A percentile compares a stretch with the other conserved stretches of the same genome.
Evolutionary conservation across 371 early-diverging fungal genomes (phyloP).

Genomic region (Gilbertella persicaria): DNA sequence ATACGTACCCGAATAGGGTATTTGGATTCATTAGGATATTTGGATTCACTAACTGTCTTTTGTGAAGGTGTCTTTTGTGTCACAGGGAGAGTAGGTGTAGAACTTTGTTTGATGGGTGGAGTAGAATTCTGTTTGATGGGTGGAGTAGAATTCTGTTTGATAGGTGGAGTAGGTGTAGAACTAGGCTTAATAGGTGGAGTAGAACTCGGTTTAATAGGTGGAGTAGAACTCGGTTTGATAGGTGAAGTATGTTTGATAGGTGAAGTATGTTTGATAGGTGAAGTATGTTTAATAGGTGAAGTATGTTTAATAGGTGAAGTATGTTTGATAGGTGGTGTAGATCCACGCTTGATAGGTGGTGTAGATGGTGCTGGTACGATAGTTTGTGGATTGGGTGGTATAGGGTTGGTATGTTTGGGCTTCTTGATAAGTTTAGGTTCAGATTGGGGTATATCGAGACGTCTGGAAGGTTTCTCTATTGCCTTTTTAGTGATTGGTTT

Average conservation of each 20-base stretch:
- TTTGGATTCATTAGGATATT: constrained; percentile 1
- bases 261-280: neutral
- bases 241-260: neutral
- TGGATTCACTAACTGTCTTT: neutral
- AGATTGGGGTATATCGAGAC: constrained; percentile 15
- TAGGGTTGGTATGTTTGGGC: neutral
- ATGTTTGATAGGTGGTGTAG: neutral
- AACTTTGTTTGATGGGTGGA: neutral
- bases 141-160: neutral
- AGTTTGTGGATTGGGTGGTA: neutral
- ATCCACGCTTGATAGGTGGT: too few relatives aligned
- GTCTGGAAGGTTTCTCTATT: constrained; percentile 3
- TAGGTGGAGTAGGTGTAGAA: neutral
- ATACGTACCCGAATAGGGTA: constrained; percentile 1
- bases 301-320: neutral
- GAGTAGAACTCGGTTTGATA: neutral
- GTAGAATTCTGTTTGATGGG: too few relatives aligned
- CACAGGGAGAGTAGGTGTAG: neutral
- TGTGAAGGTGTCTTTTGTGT: neutral
- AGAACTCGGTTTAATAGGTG: too few relatives aligned
- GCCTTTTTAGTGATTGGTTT: neutral
- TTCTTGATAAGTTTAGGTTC: neutral
- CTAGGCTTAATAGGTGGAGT: neutral
- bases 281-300: neutral
- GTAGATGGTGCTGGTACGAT: constrained; percentile 5